Conservation (phyloP, 2,329 filamentous ascomycete genomes). For the Xylaria sp. region DNA sequence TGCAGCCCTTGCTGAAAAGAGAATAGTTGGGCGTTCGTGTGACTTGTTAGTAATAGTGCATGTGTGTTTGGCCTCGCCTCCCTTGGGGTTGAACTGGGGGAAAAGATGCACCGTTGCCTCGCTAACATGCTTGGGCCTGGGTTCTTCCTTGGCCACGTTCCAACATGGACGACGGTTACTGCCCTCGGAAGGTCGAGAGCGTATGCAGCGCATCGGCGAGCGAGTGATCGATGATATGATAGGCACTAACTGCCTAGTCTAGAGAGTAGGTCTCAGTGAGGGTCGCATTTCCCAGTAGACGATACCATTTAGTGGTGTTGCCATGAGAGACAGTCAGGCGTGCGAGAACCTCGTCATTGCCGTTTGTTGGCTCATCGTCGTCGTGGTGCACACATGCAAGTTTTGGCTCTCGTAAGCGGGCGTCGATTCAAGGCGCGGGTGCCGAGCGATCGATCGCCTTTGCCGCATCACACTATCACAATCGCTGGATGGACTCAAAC, state of each 20-base stretch:
- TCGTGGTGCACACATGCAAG: constrained; percentile 11
- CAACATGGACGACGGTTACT: constrained; percentile 21
- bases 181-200: constrained; percentile 24
- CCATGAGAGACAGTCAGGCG: constrained; percentile 7
- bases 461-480: constrained; percentile 3
- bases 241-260: constrained; percentile 8
- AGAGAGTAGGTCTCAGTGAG: constrained; percentile 9
- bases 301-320: constrained; percentile 12
- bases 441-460: not conserved
- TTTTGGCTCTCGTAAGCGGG: constrained; percentile 11
- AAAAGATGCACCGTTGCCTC: constrained; percentile 26
- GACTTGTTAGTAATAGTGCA: constrained; percentile 29
- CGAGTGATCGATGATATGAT: constrained; percentile 33
- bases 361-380: not conserved
- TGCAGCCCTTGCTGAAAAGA: constrained; percentile 28
- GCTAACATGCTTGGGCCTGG: constrained; percentile 24
- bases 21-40: constrained; percentile 30
- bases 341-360: constrained; percentile 8
- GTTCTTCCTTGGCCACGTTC: constrained; percentile 16
- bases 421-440: not conserved
- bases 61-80: constrained; percentile 21
- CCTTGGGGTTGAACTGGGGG: constrained; percentile 16
- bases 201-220: constrained; percentile 34
- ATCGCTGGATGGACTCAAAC: constrained; percentile 5
- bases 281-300: constrained; percentile 22